phyloP scores from a whole-genome alignment of 371 early-diverging fungal genomes.

The Cokeromyces recurvatus region DNA sequence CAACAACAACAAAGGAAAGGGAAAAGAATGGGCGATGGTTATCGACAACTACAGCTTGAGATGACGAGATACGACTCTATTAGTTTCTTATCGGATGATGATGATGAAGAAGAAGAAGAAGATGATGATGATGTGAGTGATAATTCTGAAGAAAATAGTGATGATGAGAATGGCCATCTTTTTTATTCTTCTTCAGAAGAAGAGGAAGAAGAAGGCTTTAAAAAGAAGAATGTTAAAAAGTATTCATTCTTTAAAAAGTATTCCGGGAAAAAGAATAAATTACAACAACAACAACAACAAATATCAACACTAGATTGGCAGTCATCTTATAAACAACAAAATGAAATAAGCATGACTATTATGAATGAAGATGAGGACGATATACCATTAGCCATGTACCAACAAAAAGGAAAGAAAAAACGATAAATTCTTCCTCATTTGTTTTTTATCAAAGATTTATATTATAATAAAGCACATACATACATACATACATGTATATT shows the following conservation, averaged over 20 bases:
- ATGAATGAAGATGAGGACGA: constrained; percentile 14
- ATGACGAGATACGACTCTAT: too few species aligned
- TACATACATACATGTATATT: too few species aligned
- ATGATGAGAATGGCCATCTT: too few species aligned
- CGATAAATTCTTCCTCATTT: neutral
- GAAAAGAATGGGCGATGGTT: too few species aligned
- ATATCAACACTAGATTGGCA: too few species aligned
- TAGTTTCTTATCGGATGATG: too few species aligned
- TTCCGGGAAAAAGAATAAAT: too few species aligned
- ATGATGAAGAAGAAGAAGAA: neutral
- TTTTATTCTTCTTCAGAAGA: neutral
- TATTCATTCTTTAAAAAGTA: constrained; percentile 7
- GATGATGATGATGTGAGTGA: neutral
- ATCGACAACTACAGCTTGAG: too few species aligned
- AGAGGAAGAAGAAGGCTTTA: neutral
- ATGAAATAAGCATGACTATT: neutral
- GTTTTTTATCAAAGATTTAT: neutral
- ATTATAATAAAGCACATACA: too few species aligned
- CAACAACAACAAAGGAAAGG: too few species aligned
- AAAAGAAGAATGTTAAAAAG: constrained; percentile 5
- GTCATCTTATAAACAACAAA: too few species aligned
- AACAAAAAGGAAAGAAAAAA: constrained; percentile 1
- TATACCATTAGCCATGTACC: constrained; percentile 24
- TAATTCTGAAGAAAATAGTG: neutral
- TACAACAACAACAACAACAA: constrained; percentile 3